A percentile compares a stretch with the other conserved stretches of the same genome.
These are phyloP conservation scores for Trichoderma asperellum DNA, from an alignment of 2,329 filamentous ascomycete genomes.

Conservation along the genomic window DNA sequence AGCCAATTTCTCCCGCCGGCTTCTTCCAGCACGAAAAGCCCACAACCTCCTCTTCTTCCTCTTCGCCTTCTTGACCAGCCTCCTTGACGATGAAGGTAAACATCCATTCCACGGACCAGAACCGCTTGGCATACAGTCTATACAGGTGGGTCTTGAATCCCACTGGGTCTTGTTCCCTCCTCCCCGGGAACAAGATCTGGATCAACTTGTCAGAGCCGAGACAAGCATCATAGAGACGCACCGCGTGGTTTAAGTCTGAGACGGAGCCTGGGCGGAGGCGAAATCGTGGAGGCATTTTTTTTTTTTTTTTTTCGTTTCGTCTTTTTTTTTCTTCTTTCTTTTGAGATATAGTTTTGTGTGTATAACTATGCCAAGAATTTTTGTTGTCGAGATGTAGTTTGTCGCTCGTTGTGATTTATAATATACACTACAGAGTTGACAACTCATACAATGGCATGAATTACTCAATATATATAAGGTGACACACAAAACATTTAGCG, in stretches of 20 bases:
- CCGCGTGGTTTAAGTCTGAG: slow-evolving; percentile 38
- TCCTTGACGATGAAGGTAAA: slow-evolving; percentile 37
- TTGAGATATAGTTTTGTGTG: background rate
- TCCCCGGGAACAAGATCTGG: slow-evolving; percentile 41
- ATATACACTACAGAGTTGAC: background rate
- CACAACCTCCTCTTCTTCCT: slow-evolving; percentile 29
- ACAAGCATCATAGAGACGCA: slow-evolving; percentile 38
- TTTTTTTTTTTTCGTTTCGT: too few relatives aligned
- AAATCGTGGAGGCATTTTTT: slow-evolving; percentile 10
- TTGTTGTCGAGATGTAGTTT: background rate
- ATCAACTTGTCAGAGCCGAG: slow-evolving; percentile 40
- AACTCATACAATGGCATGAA: background rate
- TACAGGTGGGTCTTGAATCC: slow-evolving; percentile 33
- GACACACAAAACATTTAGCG: background rate
- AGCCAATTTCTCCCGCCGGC: slow-evolving; percentile 35
- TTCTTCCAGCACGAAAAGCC: slow-evolving; percentile 44
- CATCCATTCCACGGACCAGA: slow-evolving; percentile 41
- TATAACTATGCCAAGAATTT: background rate
- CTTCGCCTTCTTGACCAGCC: slow-evolving; percentile 13
- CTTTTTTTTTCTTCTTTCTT: too few relatives aligned
- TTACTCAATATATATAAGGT: background rate
- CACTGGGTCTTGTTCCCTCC: slow-evolving; percentile 31
- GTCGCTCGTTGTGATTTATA: background rate
- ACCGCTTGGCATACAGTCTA: slow-evolving; percentile 40
- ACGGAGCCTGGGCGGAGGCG: slow-evolving; percentile 40